phyloP scores from a whole-genome alignment of 192 early-diverging fungal genomes.

The Neocallimastix lanati region DNA sequence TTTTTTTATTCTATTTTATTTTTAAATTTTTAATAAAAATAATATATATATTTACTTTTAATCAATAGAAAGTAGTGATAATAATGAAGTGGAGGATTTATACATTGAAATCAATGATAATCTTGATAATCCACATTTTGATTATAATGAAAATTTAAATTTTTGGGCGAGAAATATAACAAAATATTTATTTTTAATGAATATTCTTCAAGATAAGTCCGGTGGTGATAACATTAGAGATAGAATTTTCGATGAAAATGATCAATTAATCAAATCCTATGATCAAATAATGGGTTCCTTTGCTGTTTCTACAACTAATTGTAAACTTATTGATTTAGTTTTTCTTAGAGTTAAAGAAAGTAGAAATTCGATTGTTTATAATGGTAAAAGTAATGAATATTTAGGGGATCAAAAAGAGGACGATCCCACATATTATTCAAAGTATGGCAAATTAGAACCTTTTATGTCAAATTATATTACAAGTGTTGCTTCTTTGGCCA shows the following conservation, averaged over 20 bases:
- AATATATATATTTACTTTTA: too few relatives aligned
- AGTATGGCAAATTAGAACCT: not conserved
- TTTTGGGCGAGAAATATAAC: not conserved
- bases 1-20: too few relatives aligned
- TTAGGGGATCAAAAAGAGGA: not conserved
- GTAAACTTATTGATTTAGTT: not conserved
- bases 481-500: not conserved
- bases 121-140: not conserved
- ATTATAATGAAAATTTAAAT: not conserved
- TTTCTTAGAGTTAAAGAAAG: not conserved
- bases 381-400: not conserved
- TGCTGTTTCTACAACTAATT: not conserved
- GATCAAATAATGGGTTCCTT: not conserved
- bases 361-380: not conserved
- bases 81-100: not conserved
- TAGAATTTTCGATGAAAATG: not conserved
- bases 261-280: not conserved
- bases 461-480: not conserved
- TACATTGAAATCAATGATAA: not conserved
- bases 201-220: not conserved
- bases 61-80: too few relatives aligned
- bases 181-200: not conserved
- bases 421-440: not conserved
- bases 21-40: too few relatives aligned
- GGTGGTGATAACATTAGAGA: not conserved